phyloP scores from a whole-genome alignment of 768 basidiomycete species.

The Glaciozyma antarctica region DNA sequence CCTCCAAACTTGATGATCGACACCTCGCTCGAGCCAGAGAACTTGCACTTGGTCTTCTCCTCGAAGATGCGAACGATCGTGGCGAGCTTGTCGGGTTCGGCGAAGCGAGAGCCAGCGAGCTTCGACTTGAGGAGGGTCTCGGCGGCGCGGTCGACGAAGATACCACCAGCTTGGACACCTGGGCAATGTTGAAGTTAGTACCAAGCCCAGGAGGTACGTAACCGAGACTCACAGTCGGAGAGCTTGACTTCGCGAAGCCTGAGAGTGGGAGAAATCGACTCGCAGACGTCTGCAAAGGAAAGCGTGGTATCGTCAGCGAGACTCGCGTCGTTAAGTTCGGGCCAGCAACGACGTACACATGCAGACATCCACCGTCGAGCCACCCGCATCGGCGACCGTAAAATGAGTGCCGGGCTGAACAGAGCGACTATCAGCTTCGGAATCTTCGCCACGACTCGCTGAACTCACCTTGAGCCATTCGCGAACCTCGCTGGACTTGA shows the following conservation, averaged over 20 bases:
- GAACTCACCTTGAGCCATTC: neutral
- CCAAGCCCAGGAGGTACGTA: too few relatives aligned
- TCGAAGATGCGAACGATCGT: neutral
- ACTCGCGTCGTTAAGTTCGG: neutral
- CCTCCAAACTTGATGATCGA: too few relatives aligned
- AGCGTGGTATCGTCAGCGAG: neutral
- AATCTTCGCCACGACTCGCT: neutral
- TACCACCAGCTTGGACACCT: neutral
- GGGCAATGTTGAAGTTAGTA: neutral
- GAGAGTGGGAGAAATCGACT: neutral
- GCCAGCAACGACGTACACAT: neutral
- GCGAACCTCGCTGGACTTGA: neutral
- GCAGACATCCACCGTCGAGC: neutral
- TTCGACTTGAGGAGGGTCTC: neutral
- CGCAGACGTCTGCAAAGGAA: neutral
- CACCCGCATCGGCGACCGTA: neutral
- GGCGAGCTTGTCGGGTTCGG: neutral
- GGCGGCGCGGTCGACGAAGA: slow-evolving; percentile 5
- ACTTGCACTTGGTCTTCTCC: neutral
- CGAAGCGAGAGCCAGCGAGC: slow-evolving; percentile 1
- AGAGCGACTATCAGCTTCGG: neutral
- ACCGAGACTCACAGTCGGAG: neutral
- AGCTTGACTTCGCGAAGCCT: neutral
- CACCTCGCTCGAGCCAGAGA: neutral
- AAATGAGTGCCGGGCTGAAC: neutral